Percentiles rank a stretch among this genome's conserved stretches.
Conservation (phyloP, 2,329 filamentous ascomycete genomes). For the Madurella mycetomatis region DNA sequence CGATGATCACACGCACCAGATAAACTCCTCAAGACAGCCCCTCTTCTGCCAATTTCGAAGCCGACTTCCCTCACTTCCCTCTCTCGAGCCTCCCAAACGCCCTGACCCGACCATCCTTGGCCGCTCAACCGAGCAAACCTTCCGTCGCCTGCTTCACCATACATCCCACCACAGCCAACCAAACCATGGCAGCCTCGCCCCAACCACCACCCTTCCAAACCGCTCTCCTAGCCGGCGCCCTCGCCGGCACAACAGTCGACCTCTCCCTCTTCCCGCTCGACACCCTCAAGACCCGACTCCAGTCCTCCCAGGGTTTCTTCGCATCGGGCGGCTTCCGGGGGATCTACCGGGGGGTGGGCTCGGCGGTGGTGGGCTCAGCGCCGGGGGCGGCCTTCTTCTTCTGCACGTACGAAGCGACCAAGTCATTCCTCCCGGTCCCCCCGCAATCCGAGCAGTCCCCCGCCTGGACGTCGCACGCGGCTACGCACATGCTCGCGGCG, state of each 20-base stretch:
- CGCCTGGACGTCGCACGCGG: background rate
- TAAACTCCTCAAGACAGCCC: background rate
- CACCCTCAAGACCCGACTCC: conserved; percentile 95
- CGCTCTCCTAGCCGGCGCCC: conserved; percentile 72
- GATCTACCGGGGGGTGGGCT: conserved; percentile 89
- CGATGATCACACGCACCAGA: background rate
- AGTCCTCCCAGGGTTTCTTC: conserved; percentile 74
- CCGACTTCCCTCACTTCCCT: background rate
- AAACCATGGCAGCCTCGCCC: conserved; percentile 10
- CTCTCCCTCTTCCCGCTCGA: conserved; percentile 96
- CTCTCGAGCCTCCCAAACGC: background rate
- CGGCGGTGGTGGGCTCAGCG: conserved; percentile 83
- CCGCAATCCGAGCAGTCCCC: background rate
- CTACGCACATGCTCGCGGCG: conserved; percentile 77
- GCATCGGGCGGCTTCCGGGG: conserved; percentile 82
- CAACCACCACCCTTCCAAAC: conserved; percentile 48
- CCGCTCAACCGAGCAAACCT: background rate
- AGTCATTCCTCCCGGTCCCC: conserved; percentile 36
- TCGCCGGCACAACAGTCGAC: conserved; percentile 95
- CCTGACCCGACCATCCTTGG: background rate
- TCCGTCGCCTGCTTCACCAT: background rate
- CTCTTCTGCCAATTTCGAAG: background rate
- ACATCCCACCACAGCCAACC: background rate
- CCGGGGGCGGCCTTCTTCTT: conserved; percentile 97
- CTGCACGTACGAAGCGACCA: conserved; percentile 82